Evolutionary conservation across 352 stramenopile genomes (phyloP).

Genomic region (Globisporangium orthogonon): DNA sequence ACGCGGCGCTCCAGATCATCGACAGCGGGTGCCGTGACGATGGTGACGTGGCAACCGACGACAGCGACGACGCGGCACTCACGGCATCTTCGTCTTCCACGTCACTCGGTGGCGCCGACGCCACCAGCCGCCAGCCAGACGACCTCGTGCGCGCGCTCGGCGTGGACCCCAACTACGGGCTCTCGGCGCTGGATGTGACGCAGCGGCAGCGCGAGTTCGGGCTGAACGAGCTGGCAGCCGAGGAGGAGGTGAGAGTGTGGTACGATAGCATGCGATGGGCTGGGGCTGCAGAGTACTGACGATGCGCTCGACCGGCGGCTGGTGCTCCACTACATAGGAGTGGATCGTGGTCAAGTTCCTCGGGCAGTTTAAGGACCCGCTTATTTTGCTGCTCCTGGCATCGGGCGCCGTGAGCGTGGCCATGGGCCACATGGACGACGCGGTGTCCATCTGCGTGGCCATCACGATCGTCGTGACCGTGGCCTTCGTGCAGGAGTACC

Average conservation of each 20-base stretch:
- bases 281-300: too few relatives aligned
- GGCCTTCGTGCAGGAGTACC: conserved; percentile 91
- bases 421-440: conserved; percentile 94
- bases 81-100: conserved; percentile 13
- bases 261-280: neutral
- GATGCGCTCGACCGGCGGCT: too few relatives aligned
- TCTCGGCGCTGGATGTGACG: conserved; percentile 43
- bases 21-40: neutral
- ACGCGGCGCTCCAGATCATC: conserved; percentile 8
- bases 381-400: conserved; percentile 94
- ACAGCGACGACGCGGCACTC: conserved; percentile 8
- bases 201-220: conserved; percentile 67
- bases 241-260: conserved; percentile 36
- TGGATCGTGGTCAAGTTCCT: conserved; percentile 90
- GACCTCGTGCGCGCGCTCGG: conserved; percentile 57
- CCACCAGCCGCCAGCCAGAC: conserved; percentile 22
- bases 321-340: conserved; percentile 16
- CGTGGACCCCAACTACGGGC: conserved; percentile 59
- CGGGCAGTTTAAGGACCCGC: conserved; percentile 95
- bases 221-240: conserved; percentile 59
- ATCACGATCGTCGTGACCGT: conserved; percentile 96
- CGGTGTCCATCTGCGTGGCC: conserved; percentile 93
- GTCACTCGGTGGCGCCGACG: conserved; percentile 12
- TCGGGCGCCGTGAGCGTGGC: conserved; percentile 88
- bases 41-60: neutral